Evolutionary conservation across 2,329 filamentous ascomycete species (phyloP), one percentile per base, ranked within the genome.

Genomic region (Penicillium palitans): DNA sequence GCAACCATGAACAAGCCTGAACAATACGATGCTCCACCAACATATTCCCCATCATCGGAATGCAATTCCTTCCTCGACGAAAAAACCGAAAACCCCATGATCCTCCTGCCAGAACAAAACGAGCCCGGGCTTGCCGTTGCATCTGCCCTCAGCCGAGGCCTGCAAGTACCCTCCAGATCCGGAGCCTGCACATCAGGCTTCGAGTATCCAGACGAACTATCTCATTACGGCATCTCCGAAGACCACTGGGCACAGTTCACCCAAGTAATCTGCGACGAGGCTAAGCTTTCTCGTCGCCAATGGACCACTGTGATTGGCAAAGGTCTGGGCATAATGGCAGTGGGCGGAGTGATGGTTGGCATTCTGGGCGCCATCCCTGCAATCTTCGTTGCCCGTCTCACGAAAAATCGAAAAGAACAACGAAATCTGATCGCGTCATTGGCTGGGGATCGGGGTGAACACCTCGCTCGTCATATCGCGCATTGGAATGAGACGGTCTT

Each of bases 401-500:
- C 61, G 13, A 62, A 61, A 10, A 63, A 58, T 19, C 57, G 59
- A 12, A 65, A 65, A 15, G 70, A 74, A 44, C 60, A 62, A 51
- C 58, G 58, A 17, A 74, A 74, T 54, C 42, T 74, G 13, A 63
- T 65, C 4, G 52, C 55, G 3, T 64, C 69, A 0, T 58, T 69
- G 57, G 61, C 62, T 1, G 57, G 66, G 13, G 47, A 15, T 6
- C 33, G 52, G 1, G 53, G 55, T 1, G 35, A 55, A 25, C 52
- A 48, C 5, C 60, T 74, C 1, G 53, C 67, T 17, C 55, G 46
- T 0, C 66, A 68, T 47, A 65, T 74, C 25, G 52, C 63, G 0
- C 21, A 52, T 4, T 73, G 71, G 71, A 74, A 74, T 44, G 66
- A 70, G 31, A 58, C 57, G 4, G 69, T 70, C 42, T 73, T 74